Conservation (phyloP, 441 rosid genomes). For the Gossypium schwendimanii region DNA sequence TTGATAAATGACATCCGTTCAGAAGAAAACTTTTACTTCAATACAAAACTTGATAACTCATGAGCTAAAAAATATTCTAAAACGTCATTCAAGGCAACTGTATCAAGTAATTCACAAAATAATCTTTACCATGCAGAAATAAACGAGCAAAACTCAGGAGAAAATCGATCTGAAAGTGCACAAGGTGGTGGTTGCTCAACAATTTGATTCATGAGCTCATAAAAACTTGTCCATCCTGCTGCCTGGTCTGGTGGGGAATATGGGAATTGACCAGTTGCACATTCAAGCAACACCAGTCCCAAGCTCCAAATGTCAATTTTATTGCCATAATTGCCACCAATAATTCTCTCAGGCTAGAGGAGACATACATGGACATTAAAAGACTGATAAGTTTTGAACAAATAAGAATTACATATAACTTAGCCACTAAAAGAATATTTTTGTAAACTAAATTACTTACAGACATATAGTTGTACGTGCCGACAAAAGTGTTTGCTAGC, state of each 20-base stretch:
- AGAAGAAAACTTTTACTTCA: background rate
- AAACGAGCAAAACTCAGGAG: constrained; percentile 77
- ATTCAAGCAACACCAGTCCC: constrained; percentile 77
- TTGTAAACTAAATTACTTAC: constrained; percentile 42
- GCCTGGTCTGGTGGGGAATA: constrained; percentile 53
- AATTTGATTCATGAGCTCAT: constrained; percentile 79
- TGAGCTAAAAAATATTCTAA: background rate
- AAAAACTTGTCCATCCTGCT: constrained; percentile 66
- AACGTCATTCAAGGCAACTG: background rate
- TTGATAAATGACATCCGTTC: background rate
- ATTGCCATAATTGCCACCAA: constrained; percentile 39
- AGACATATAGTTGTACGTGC: constrained; percentile 89
- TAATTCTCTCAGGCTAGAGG: constrained; percentile 82
- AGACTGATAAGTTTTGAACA: background rate
- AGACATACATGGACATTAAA: background rate
- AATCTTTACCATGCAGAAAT: constrained; percentile 71
- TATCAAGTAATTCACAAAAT: background rate
- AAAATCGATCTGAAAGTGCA: constrained; percentile 57
- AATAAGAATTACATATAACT: background rate
- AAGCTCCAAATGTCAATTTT: constrained; percentile 96
- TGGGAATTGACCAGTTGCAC: constrained; percentile 83
- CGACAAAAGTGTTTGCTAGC: constrained; percentile 73
- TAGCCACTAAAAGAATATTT: background rate
- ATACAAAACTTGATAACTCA: background rate
- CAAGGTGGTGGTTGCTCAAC: constrained; percentile 72